Evolutionary conservation across 306 rosid species (phyloP), one percentile per base, ranked within the genome.

Genomic region (Mucuna pruriens): DNA sequence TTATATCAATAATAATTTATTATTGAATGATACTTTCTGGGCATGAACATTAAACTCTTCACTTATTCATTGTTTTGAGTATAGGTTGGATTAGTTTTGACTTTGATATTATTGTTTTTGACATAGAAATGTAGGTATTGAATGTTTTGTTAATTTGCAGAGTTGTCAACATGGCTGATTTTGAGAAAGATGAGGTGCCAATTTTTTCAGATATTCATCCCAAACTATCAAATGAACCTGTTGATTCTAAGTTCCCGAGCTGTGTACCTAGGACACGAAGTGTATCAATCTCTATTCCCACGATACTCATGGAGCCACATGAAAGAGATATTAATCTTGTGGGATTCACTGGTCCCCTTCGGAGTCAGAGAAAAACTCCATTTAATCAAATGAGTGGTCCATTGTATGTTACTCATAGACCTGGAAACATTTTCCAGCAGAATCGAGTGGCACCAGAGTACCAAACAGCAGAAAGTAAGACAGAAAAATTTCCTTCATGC

Each of bases 341-440:
- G 75, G 92, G 96, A 66, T 90, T 85, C 82, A 94, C 93, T 16
- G 97, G 98, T 85, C 97, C 97, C 11, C 70, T 92, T 2, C 44
- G 84, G 61, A 92, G 83, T 68, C 84, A 84, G 71, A 77, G 85
- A 57, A 90, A 72, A 81, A 81, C 85, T 36, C 89, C 91, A 16
- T 85, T 88, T 31, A 29, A 71, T 38, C 88, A 87, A 73, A 90
- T 86, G 94, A 94, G 93, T 69, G 92, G 92, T 80, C 93, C 98
- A 38, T 78, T 87, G 49, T 51, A 83, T 71, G 86, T 79, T 67
- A 71, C 75, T 74, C 69, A 25, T 19, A 80, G 65, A 80, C 67
- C 90, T 16, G 92, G 78, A 86, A 86, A 71, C 68, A 15, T 71
- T 51, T 78, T 58, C 10, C 39, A 17, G 66, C 83, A 68, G 65